Conservation (phyloP, 108 stramenopile species). For the Pseudonitzschia pungens region DNA sequence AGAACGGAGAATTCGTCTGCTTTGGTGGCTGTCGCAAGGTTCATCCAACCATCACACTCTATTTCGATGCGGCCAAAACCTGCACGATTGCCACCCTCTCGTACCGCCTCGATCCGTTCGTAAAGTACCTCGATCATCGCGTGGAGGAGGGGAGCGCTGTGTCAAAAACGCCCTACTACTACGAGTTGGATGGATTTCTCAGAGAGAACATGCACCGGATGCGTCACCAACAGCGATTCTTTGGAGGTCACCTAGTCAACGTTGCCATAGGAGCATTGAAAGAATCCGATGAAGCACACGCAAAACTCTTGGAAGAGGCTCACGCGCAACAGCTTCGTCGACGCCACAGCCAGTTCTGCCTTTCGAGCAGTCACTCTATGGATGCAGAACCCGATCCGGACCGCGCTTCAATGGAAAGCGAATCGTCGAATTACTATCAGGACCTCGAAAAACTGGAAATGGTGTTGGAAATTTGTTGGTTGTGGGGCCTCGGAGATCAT, state of each 20-base stretch:
- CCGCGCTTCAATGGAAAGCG: background rate
- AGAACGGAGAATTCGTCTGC: background rate
- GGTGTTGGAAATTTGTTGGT: background rate
- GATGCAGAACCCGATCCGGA: background rate
- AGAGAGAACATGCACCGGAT: background rate
- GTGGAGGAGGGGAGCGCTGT: conserved; percentile 1
- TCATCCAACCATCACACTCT: background rate
- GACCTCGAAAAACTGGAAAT: background rate
- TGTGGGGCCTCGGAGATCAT: conserved; percentile 7
- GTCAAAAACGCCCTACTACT: background rate
- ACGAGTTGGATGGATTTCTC: conserved; percentile 4
- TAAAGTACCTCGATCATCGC: background rate
- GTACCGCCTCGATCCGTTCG: background rate
- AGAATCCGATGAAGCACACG: conserved; percentile 7
- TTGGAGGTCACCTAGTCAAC: conserved; percentile 7
- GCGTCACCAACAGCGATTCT: background rate
- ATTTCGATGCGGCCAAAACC: background rate
- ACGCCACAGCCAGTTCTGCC: background rate
- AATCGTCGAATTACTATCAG: background rate
- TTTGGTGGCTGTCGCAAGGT: background rate
- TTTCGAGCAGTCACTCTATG: background rate
- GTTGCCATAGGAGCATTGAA: conserved; percentile 12
- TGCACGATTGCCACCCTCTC: background rate
- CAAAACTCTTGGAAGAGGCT: conserved; percentile 1
- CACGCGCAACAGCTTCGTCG: background rate